phyloP scores from a whole-genome alignment of 2,329 filamentous ascomycete species.

The Colletotrichum tabaci region DNA sequence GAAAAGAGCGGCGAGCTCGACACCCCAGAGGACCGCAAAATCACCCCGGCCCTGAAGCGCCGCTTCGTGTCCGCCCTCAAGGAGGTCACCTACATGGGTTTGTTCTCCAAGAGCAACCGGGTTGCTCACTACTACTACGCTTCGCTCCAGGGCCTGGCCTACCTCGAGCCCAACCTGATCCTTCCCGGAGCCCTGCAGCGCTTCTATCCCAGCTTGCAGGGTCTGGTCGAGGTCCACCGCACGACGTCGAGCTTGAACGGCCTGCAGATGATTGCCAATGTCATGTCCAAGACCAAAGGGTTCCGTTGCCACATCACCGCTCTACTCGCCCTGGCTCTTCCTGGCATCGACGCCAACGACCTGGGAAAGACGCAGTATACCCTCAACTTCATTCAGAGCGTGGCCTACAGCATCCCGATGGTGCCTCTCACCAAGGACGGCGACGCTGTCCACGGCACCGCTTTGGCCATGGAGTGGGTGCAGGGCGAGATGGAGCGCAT shows the following conservation, averaged over 20 bases:
- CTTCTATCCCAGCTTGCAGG: constrained; percentile 97
- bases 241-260: constrained; percentile 95
- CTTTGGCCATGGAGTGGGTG: constrained; percentile 92
- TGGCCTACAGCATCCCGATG: constrained; percentile 96
- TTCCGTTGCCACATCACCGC: constrained; percentile 97
- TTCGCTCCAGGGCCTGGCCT: constrained; percentile 90
- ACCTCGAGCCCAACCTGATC: constrained; percentile 91
- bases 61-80: constrained; percentile 91
- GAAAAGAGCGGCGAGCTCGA: constrained; percentile 95
- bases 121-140: constrained; percentile 93
- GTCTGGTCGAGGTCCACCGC: constrained; percentile 95
- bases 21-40: constrained; percentile 82
- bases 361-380: constrained; percentile 96
- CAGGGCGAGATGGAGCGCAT: constrained; percentile 92
- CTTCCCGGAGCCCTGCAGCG: constrained; percentile 93
- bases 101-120: constrained; percentile 95
- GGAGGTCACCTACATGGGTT: constrained; percentile 97
- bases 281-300: constrained; percentile 94
- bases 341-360: constrained; percentile 98
- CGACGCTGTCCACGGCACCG: constrained; percentile 79
- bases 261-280: constrained; percentile 90
- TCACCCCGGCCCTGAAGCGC: constrained; percentile 85
- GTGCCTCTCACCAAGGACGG: constrained; percentile 82
- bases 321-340: constrained; percentile 90
- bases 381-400: constrained; percentile 93